Conservation (phyloP, 78 protist genomes). For the Cavenderia fasciculata region DNA sequence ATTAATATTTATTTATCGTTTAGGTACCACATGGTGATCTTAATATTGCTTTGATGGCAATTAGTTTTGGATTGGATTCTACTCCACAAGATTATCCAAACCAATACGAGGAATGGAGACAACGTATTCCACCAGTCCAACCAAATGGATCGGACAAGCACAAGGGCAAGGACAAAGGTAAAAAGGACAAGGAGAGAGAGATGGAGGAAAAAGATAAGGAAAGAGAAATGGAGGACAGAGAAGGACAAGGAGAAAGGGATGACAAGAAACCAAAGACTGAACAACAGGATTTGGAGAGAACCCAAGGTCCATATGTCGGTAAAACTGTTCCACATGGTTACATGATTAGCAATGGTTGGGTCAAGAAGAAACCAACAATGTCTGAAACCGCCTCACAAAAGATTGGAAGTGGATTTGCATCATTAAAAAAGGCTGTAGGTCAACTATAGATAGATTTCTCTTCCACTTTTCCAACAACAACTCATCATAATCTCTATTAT, state of each 20-base stretch:
- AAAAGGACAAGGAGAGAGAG: neutral
- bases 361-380: conserved; percentile 41
- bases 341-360: conserved; percentile 31
- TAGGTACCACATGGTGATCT: conserved; percentile 65
- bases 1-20: too few species aligned
- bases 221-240: too few species aligned
- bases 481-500: too few species aligned
- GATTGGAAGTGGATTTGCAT: neutral
- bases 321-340: conserved; percentile 51
- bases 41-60: conserved; percentile 37
- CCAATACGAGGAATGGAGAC: conserved; percentile 19
- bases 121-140: neutral
- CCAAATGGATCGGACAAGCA: conserved; percentile 47
- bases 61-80: conserved; percentile 25
- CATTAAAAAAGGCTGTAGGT: neutral
- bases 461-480: too few species aligned
- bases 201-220: too few species aligned
- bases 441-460: too few species aligned
- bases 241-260: neutral
- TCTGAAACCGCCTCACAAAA: neutral
- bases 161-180: conserved; percentile 7
- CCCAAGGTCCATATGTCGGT: conserved; percentile 22
- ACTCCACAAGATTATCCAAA: conserved; percentile 23
- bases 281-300: neutral
- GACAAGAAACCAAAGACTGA: neutral